These are phyloP conservation scores for Penicillium alfredii DNA, from an alignment of 495 filamentous ascomycete genomes.

Conservation along the genomic window DNA sequence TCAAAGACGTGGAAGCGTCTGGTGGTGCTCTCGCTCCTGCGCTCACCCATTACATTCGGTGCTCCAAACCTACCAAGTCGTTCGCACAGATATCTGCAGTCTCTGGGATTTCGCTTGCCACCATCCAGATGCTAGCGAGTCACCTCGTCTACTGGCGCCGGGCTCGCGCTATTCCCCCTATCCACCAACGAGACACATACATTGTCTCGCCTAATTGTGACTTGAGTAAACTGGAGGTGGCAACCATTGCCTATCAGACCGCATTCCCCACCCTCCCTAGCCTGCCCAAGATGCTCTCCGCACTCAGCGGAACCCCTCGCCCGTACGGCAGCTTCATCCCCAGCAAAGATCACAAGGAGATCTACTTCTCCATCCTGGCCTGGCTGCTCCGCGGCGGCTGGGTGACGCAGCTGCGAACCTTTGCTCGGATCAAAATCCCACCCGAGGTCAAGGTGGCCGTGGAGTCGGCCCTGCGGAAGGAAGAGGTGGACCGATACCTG, in stretches of 20 bases:
- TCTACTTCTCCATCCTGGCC: slow-evolving; percentile 82
- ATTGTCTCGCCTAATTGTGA: slow-evolving; percentile 90
- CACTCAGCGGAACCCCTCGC: slow-evolving; percentile 68
- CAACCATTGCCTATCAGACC: slow-evolving; percentile 63
- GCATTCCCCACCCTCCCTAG: slow-evolving; percentile 75
- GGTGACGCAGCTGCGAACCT: slow-evolving; percentile 86
- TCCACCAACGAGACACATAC: slow-evolving; percentile 88
- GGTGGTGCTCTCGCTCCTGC: slow-evolving; percentile 63
- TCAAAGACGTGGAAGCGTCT: slow-evolving; percentile 76
- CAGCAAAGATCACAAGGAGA: slow-evolving; percentile 77
- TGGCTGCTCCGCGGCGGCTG: slow-evolving; percentile 90
- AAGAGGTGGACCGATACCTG: slow-evolving; percentile 40
- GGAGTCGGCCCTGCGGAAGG: slow-evolving; percentile 38
- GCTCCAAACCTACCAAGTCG: slow-evolving; percentile 77
- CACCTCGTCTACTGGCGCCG: slow-evolving; percentile 95
- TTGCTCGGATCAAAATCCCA: slow-evolving; percentile 66
- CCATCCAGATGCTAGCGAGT: slow-evolving; percentile 77
- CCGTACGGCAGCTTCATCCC: slow-evolving; percentile 78
- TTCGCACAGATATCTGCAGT: slow-evolving; percentile 72
- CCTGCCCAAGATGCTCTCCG: slow-evolving; percentile 76
- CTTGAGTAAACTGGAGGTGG: slow-evolving; percentile 62
- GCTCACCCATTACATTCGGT: slow-evolving; percentile 76
- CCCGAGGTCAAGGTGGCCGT: slow-evolving; percentile 46
- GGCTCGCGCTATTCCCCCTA: slow-evolving; percentile 83
- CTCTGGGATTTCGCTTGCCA: slow-evolving; percentile 64